These are phyloP conservation scores for Allium fistulosum DNA, from an alignment of 106 monocot genomes.

Conservation along the genomic window DNA sequence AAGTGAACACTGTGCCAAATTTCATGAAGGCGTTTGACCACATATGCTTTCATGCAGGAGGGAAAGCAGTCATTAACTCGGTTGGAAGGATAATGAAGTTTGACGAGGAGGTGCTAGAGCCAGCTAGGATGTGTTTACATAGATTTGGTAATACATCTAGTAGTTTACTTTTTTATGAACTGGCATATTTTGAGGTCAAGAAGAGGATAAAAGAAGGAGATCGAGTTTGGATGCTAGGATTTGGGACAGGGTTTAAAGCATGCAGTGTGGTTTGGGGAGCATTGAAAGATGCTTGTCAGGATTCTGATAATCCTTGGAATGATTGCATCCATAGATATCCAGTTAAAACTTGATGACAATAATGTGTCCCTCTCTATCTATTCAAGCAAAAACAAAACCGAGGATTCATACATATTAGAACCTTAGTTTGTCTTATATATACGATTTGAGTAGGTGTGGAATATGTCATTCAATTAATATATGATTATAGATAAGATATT, in stretches of 20 bases:
- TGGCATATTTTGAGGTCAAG: constrained; percentile 68
- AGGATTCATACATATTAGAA: too few relatives aligned
- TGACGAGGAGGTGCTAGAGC: constrained; percentile 21
- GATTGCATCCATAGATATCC: constrained; percentile 50
- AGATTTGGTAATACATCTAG: constrained; percentile 77
- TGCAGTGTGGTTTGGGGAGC: constrained; percentile 44
- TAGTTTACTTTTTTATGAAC: constrained; percentile 65
- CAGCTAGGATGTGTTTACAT: constrained; percentile 60
- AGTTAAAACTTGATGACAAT: background rate
- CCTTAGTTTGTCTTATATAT: too few relatives aligned
- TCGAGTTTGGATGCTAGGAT: constrained; percentile 62
- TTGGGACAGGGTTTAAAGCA: constrained; percentile 67
- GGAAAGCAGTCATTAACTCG: constrained; percentile 52
- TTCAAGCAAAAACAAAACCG: too few relatives aligned
- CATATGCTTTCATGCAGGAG: constrained; percentile 50
- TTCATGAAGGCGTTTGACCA: constrained; percentile 54
- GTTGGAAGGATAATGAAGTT: constrained; percentile 25
- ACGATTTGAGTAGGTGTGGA: too few relatives aligned
- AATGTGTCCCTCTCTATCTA: background rate
- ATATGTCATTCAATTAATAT: too few relatives aligned
- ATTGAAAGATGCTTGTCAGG: constrained; percentile 18
- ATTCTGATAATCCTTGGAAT: constrained; percentile 43
- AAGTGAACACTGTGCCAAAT: constrained; percentile 29
- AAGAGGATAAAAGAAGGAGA: constrained; percentile 38
- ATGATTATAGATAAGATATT: too few relatives aligned